Evolutionary conservation across 495 filamentous ascomycete species (phyloP), one percentile per base, ranked within the genome.

Genomic region (Penicillium paradoxum): DNA sequence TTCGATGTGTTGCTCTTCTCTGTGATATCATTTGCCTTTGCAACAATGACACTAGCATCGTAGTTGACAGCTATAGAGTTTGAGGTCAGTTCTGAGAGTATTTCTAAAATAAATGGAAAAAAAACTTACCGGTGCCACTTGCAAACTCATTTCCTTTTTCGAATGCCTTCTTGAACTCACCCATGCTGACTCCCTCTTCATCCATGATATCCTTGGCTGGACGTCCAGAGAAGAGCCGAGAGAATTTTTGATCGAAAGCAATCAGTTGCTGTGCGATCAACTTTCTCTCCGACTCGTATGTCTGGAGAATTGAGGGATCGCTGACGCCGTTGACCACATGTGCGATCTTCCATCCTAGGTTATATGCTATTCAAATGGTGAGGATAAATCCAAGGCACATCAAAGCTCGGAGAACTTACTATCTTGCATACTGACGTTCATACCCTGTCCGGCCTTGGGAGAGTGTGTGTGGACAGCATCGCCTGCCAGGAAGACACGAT

Each of bases 301-400:
- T 88, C 22, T 68, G 66, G 1, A 91, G 71, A 27, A 89, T 75
- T 0, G 69, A 69, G 1, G 68, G 72, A 7, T 72, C 60, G 3
- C 70, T 64, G 30, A 79, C 72, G 8, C 75, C 80, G 22, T 79
- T 79, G 45, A 81, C 68, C 2, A 86, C 84, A 30, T 79, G 66
- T 0, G 79, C 76, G 19, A 91, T 71, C 65, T 91, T 91, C 86
- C 87, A 90, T 24, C 83, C 85, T 1, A 90, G 77, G 50, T 89
- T 90, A 64, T 82, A 87, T 0, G 84, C 75, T 63, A 41, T 27
- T 14, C 69, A 61, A 6, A 71, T 54, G 32, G 36, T 50, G 11
- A 49, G 36, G n/a, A 21, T 19, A 11, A 3, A 13, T 1, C 33
- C 8, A 3, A 21, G 40, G 10, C 11, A 19, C 9, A 7, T 7